Conservation (phyloP, 1,284 basidiomycete species). For the Grifola frondosa region DNA sequence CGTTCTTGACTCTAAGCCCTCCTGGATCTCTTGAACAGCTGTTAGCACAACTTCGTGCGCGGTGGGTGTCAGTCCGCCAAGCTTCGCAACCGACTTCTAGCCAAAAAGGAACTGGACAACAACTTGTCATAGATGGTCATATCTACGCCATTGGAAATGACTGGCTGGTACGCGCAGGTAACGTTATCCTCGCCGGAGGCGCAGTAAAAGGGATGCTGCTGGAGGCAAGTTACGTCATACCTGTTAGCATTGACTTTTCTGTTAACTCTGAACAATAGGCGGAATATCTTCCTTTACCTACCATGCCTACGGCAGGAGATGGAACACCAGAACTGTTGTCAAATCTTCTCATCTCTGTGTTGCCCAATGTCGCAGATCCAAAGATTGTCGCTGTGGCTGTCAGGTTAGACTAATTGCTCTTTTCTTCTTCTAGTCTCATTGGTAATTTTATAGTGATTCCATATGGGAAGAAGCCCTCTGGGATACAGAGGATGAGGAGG, state of each 20-base stretch:
- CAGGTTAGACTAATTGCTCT: slow-evolving; percentile 6
- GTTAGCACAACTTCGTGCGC: slow-evolving; percentile 65
- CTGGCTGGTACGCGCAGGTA: slow-evolving; percentile 78
- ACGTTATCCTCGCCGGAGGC: slow-evolving; percentile 71
- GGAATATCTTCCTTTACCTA: slow-evolving; percentile 73
- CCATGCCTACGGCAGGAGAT: slow-evolving; percentile 56
- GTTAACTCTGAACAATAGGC: slow-evolving; percentile 45
- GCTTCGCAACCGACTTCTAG: slow-evolving; percentile 32
- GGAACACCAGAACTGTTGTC: slow-evolving; percentile 71
- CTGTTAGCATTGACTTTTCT: background rate
- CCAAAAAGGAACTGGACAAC: slow-evolving; percentile 54
- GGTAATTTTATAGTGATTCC: slow-evolving; percentile 42
- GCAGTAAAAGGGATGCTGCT: slow-evolving; percentile 75
- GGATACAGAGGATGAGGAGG: slow-evolving; percentile 65
- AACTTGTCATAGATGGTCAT: slow-evolving; percentile 66
- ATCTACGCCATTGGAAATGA: slow-evolving; percentile 73
- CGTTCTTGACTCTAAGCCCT: slow-evolving; percentile 70
- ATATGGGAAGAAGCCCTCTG: slow-evolving; percentile 79
- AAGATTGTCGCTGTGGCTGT: slow-evolving; percentile 73
- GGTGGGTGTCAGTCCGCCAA: slow-evolving; percentile 71
- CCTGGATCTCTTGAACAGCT: slow-evolving; percentile 72
- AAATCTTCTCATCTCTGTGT: slow-evolving; percentile 66
- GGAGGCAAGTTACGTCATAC: slow-evolving; percentile 49
- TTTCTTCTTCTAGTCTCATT: background rate
- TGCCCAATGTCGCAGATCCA: slow-evolving; percentile 68